These are phyloP conservation scores for Raddia guianensis DNA, from an alignment of 176 grass and related monocot species.

Conservation along the genomic window DNA sequence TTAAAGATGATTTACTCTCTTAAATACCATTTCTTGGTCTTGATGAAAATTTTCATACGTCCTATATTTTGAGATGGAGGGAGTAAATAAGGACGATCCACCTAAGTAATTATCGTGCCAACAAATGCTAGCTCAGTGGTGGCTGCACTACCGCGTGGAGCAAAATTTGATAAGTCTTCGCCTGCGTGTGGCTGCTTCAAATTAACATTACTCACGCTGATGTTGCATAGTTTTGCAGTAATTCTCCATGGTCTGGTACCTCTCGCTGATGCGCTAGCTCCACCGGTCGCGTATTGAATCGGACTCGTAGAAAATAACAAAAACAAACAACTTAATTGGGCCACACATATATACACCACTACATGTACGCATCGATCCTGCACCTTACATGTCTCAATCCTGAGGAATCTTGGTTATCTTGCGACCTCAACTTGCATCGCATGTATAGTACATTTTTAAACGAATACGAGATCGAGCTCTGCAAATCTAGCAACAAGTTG, in stretches of 20 bases:
- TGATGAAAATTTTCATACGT: too few species aligned
- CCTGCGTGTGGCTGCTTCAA: too few species aligned
- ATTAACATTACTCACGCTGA: too few species aligned
- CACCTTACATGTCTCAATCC: not conserved
- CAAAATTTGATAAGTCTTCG: too few species aligned
- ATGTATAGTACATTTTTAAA: conserved; percentile 31
- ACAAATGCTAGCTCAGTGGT: not conserved
- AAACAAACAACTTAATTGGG: conserved; percentile 1
- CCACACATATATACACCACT: not conserved
- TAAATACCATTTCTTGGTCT: too few species aligned
- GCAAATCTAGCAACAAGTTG: not conserved
- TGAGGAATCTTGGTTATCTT: conserved; percentile 11
- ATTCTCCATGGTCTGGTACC: not conserved
- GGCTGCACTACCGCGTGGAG: too few species aligned
- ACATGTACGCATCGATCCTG: not conserved
- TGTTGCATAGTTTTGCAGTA: too few species aligned
- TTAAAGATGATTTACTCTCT: too few species aligned
- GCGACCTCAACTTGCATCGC: not conserved
- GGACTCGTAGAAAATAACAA: not conserved
- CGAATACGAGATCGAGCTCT: not conserved
- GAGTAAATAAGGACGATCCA: not conserved
- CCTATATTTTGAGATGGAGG: too few species aligned
- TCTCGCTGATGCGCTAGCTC: not conserved
- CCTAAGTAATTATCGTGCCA: not conserved
- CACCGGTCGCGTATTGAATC: not conserved